Percentiles rank a stretch among this genome's conserved stretches.
Conservation (phyloP, 306 rosid species). For the Cicer judaicum region DNA sequence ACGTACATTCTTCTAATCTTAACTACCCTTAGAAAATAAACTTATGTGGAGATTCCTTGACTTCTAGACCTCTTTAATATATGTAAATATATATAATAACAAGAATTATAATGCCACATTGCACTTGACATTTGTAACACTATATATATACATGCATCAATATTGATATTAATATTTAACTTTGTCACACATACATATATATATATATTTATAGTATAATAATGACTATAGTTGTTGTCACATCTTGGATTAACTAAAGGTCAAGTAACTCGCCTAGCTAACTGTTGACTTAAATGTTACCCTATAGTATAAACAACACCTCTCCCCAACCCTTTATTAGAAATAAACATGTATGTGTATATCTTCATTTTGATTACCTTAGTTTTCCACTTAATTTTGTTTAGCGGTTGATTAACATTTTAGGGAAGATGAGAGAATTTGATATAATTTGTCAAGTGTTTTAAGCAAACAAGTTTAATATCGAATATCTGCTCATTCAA, state of each 20-base stretch:
- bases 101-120: slow-evolving; percentile 3
- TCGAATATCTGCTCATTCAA: slow-evolving; percentile 36
- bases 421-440: slow-evolving; percentile 35
- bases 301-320: slow-evolving; percentile 12
- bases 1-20: slow-evolving; percentile 50
- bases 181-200: neutral
- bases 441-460: slow-evolving; percentile 24
- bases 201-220: neutral
- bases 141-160: slow-evolving; percentile 45
- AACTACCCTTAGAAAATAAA: slow-evolving; percentile 44
- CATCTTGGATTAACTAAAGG: slow-evolving; percentile 40
- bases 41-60: slow-evolving; percentile 48
- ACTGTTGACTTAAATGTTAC: slow-evolving; percentile 52
- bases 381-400: slow-evolving; percentile 43
- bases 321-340: slow-evolving; percentile 29
- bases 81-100: slow-evolving; percentile 11
- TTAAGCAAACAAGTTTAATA: slow-evolving; percentile 39
- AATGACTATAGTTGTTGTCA: slow-evolving; percentile 25
- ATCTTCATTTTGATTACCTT: neutral
- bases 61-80: slow-evolving; percentile 48
- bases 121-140: neutral
- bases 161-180: slow-evolving; percentile 33
- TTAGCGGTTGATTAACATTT: slow-evolving; percentile 45
- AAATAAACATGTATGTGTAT: slow-evolving; percentile 41
- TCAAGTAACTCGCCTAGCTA: slow-evolving; percentile 52